Percentiles rank a stretch among this genome's conserved stretches.
Evolutionary conservation across 805 yeast species (phyloP).

Genomic region (Saccharomyces kudriavzevii): DNA sequence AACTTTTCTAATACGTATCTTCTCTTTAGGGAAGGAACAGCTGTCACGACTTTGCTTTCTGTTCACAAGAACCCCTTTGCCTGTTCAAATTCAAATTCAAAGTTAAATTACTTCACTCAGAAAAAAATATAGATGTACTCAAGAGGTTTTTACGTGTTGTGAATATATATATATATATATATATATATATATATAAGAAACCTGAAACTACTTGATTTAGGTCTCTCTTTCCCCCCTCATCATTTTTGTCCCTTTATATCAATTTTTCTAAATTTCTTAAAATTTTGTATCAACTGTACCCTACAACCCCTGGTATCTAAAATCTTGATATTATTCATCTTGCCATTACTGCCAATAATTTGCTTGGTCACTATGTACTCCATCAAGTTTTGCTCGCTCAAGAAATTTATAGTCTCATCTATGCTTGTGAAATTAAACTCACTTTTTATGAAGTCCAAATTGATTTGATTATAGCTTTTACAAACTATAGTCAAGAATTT

Average conservation of each 20-base stretch:
- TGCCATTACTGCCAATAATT: conserved; percentile 7
- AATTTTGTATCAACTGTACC: conserved; percentile 31
- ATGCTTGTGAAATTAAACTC: conserved; percentile 36
- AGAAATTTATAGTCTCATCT: conserved; percentile 37
- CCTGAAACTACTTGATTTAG: neutral
- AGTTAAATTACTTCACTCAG: too few relatives aligned
- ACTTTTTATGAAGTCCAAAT: conserved; percentile 31
- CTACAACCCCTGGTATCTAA: conserved; percentile 32
- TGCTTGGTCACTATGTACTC: conserved; percentile 26
- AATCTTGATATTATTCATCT: conserved; percentile 25
- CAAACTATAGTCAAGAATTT: conserved; percentile 48
- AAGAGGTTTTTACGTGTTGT: neutral
- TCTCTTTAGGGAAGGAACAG: neutral
- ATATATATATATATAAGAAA: conserved; percentile 25
- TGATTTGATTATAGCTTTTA: conserved; percentile 45
- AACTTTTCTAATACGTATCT: neutral
- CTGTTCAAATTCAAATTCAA: neutral
- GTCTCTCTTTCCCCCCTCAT: neutral
- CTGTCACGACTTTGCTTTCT: neutral
- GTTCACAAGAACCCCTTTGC: neutral
- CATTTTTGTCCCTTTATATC: conserved; percentile 81
- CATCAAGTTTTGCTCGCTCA: conserved; percentile 34
- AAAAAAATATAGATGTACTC: neutral
- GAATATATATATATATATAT: conserved; percentile 25
- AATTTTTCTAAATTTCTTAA: conserved; percentile 43